Conservation (phyloP, 768 basidiomycete species). For the Tylopilus subfusipes region DNA sequence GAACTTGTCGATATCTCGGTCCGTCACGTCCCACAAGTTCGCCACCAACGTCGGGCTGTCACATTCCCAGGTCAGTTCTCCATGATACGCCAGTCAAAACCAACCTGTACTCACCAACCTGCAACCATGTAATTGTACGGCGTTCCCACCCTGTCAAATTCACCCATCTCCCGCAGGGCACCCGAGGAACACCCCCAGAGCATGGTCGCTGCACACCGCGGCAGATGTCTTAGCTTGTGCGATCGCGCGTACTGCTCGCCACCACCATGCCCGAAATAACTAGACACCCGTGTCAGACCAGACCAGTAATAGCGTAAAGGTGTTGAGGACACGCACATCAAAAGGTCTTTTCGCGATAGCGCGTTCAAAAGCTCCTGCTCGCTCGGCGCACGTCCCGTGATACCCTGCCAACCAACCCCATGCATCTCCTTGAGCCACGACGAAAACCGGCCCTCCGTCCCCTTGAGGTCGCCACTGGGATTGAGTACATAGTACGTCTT, state of each 20-base stretch:
- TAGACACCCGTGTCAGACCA: conserved; percentile 29
- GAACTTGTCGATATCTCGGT: conserved; percentile 94
- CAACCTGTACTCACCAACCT: conserved; percentile 71
- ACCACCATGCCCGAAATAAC: conserved; percentile 97
- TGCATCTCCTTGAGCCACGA: conserved; percentile 76
- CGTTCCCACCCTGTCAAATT: conserved; percentile 89
- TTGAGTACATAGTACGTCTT: conserved; percentile 86
- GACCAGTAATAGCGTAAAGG: background rate
- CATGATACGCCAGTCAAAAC: background rate
- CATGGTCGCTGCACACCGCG: conserved; percentile 90
- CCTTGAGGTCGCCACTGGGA: conserved; percentile 83
- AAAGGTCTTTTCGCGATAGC: conserved; percentile 69
- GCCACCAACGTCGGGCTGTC: conserved; percentile 86
- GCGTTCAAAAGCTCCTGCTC: conserved; percentile 82
- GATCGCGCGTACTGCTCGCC: conserved; percentile 93
- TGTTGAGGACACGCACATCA: conserved; percentile 66
- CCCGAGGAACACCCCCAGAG: conserved; percentile 99
- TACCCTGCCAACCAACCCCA: conserved; percentile 76
- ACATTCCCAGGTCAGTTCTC: background rate
- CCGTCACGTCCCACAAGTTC: conserved; percentile 98
- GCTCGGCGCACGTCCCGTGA: conserved; percentile 69
- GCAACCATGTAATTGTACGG: conserved; percentile 96
- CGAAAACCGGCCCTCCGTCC: conserved; percentile 79
- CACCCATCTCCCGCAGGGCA: conserved; percentile 81
- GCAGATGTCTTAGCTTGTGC: conserved; percentile 76